These are phyloP conservation scores for Hyaloscypha hepaticicola DNA, from an alignment of 495 filamentous ascomycete species.

Conservation along the genomic window DNA sequence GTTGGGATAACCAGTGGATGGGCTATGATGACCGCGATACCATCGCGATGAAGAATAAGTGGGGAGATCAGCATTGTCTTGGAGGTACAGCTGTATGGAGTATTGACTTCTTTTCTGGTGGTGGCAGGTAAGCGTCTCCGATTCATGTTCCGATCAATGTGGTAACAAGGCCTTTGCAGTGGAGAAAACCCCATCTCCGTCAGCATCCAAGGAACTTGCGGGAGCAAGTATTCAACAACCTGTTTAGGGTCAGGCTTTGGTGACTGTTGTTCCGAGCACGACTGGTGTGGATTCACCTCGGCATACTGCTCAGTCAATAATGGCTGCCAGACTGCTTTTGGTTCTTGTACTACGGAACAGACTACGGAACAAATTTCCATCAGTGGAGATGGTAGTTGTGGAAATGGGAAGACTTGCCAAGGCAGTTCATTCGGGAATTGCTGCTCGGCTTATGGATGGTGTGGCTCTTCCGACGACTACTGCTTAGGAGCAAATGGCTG, in stretches of 20 bases:
- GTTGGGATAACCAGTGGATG: slow-evolving; percentile 37
- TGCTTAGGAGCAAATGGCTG: slow-evolving; percentile 8
- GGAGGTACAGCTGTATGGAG: slow-evolving; percentile 29
- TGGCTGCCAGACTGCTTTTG: slow-evolving; percentile 8
- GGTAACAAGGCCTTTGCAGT: slow-evolving; percentile 2
- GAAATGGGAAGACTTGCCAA: slow-evolving; percentile 1
- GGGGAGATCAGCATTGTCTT: slow-evolving; percentile 37
- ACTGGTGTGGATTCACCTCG: background rate
- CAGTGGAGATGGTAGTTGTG: slow-evolving; percentile 15
- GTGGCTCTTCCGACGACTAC: slow-evolving; percentile 2
- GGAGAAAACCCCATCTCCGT: background rate
- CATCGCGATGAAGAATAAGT: slow-evolving; percentile 26
- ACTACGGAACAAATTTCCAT: background rate
- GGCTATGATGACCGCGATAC: slow-evolving; percentile 36
- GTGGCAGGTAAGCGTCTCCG: slow-evolving; percentile 10
- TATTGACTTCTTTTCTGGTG: slow-evolving; percentile 19
- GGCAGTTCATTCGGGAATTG: background rate
- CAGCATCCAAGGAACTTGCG: slow-evolving; percentile 13
- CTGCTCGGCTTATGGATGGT: slow-evolving; percentile 9
- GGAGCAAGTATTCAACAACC: background rate
- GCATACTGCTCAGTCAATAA: background rate
- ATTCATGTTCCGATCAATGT: background rate
- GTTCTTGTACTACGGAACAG: background rate
- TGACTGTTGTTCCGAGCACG: slow-evolving; percentile 1
- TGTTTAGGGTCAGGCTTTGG: slow-evolving; percentile 12